These are phyloP conservation scores for Cladobotryum mycophilum DNA, from an alignment of 2,329 filamentous ascomycete species.

Conservation along the genomic window DNA sequence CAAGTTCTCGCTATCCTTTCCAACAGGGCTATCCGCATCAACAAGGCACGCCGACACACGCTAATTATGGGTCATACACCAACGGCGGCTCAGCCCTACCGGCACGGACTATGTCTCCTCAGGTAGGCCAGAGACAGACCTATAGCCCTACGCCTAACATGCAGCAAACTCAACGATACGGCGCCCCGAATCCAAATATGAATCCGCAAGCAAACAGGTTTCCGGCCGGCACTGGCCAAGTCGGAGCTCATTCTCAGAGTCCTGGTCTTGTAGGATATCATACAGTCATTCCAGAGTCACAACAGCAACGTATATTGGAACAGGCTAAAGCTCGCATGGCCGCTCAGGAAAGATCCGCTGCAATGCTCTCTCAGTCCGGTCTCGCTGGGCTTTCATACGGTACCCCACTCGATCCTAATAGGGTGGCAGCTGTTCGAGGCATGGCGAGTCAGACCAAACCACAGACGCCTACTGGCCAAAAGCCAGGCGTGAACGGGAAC, in stretches of 20 bases:
- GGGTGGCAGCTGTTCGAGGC: conserved; percentile 29
- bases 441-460: conserved; percentile 31
- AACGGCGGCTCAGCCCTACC: conserved; percentile 38
- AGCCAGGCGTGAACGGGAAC: conserved; percentile 29
- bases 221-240: conserved; percentile 26
- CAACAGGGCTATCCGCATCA: conserved; percentile 34
- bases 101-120: conserved; percentile 39
- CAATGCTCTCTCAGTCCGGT: conserved; percentile 41
- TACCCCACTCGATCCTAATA: conserved; percentile 22
- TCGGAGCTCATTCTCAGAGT: conserved; percentile 27
- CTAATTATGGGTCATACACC: conserved; percentile 31
- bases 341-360: conserved; percentile 36
- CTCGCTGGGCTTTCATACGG: conserved; percentile 33
- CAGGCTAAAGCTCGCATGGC: conserved; percentile 44
- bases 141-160: conserved; percentile 36
- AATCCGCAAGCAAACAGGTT: conserved; percentile 26
- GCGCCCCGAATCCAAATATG: conserved; percentile 24
- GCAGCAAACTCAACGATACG: conserved; percentile 29
- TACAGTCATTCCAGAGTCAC: conserved; percentile 43
- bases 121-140: conserved; percentile 31
- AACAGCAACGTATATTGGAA: conserved; percentile 45
- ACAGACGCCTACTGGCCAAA: conserved; percentile 28
- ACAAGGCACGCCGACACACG: conserved; percentile 30
- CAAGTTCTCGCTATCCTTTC: conserved; percentile 37
- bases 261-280: conserved; percentile 40